Evolutionary conservation across 2,329 filamentous ascomycete genomes (phyloP).

Genomic region (Talaromyces amestolkiae): DNA sequence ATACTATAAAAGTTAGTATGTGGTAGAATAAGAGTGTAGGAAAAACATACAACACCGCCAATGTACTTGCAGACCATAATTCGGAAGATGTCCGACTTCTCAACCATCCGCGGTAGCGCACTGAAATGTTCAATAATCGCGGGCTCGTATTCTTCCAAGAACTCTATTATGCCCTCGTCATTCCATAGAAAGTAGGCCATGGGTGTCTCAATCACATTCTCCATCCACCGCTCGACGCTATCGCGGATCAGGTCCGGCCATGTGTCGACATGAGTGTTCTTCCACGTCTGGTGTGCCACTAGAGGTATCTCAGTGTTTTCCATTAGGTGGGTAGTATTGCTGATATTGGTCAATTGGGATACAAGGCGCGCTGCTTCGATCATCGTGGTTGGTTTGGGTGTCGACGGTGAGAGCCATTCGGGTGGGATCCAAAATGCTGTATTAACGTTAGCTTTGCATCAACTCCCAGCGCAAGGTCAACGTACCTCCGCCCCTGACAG

Average conservation of each 20-base stretch:
- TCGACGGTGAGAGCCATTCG: slow-evolving; percentile 16
- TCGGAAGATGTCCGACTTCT: slow-evolving; percentile 34
- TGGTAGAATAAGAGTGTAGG: not conserved
- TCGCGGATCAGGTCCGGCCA: slow-evolving; percentile 27
- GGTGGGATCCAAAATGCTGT: slow-evolving; percentile 21
- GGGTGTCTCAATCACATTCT: slow-evolving; percentile 22
- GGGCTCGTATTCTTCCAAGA: slow-evolving; percentile 30
- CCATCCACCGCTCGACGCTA: slow-evolving; percentile 32
- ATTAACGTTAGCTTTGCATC: not conserved
- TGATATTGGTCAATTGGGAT: slow-evolving; percentile 20
- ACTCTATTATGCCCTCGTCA: slow-evolving; percentile 30
- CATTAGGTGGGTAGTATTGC: slow-evolving; percentile 21
- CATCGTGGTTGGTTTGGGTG: slow-evolving; percentile 24
- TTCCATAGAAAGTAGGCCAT: slow-evolving; percentile 39
- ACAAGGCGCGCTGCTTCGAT: slow-evolving; percentile 30
- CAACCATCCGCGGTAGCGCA: slow-evolving; percentile 28
- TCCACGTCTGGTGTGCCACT: slow-evolving; percentile 37
- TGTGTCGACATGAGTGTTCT: slow-evolving; percentile 26
- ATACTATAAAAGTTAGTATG: slow-evolving; percentile 25
- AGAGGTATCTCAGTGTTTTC: slow-evolving; percentile 30
- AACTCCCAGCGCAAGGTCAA: not conserved
- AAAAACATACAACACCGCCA: slow-evolving; percentile 20
- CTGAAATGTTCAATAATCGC: slow-evolving; percentile 25
- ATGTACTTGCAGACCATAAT: slow-evolving; percentile 33
- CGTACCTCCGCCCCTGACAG: slow-evolving; percentile 19